Evolutionary conservation across 306 rosid genomes (phyloP), one percentile per base, ranked within the genome.

Genomic region (Myrica gale): DNA sequence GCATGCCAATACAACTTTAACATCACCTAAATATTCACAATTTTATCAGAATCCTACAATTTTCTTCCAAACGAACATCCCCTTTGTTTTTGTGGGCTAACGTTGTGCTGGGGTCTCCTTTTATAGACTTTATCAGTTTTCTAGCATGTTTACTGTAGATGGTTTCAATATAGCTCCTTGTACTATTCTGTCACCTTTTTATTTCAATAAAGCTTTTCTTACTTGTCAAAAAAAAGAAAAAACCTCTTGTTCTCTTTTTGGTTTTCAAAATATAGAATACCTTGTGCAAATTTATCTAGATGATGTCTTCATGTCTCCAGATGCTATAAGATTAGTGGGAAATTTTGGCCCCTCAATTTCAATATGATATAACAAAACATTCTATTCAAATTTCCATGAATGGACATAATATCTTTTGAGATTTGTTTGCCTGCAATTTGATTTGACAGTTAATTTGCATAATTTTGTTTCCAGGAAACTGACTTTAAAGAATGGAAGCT

Each of bases 401-500:
- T 62, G 60, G 72, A 63, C 71, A 60, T 79, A 63, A 75, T 11
- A 66, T 71, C 20, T 46, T 77, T 68, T 69, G 45, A 65, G 80
- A 51, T 53, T 78, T 65, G 76, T 44, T 63, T 37, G 66, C 74
- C 68, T 80, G 69, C 82, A 74, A 72, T 50, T 74, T 23, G 75
- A 71, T 79, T 70, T 72, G 73, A 81, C 84, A 74, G 77, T 82
- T 82, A 73, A 78, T 80, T 74, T 72, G 71, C 42, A 77, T 73
- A 68, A 52, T 82, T 75, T 55, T 85, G 82, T 84, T 83, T 74
- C 68, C 90, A 90, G 95, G 98, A 92, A 71, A 84, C 88, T 73
- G 97, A 95, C 79, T 92, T 92, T 82, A 95, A 84, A 76, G 98
- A 95, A 79, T 95, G 97, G 97, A 95, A 90, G 90, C 82, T 88